Base-by-base conservation (phyloP, 2,329 filamentous ascomycete species). In the Botrytis deweyae region DNA sequence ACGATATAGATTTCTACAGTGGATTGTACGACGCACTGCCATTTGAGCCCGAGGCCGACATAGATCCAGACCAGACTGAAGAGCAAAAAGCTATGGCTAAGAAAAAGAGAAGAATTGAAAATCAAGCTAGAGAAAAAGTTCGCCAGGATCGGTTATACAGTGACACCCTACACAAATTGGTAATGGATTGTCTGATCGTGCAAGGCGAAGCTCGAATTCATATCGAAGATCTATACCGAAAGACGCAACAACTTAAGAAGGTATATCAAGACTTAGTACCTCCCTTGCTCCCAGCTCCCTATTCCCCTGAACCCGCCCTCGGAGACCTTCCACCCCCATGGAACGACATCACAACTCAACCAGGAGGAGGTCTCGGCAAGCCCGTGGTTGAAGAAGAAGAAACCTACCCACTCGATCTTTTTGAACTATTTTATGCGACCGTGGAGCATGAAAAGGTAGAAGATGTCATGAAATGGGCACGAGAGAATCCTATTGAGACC, bases 141-240 rank as follows among this genome's bases (percentile, higher is more conserved):
- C 66, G 66, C 8, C 6, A 16, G 3, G 4, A 29, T 0, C 49
- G 38, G 1, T 1, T 22, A 36, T 69, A 69, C 12, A 69, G 66
- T 18, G 66, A 58, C 2, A 2, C 10, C 1, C 18, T 69, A 22
- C 36, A 69, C 18, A 69, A 69, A 69, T 20, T 42, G n/a, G 49
- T 58, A 6, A 69, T 69, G 66, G 66, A 69, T 59, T 69, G 66
- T 33, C 40, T 69, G 22, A 69, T 69, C 38, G n/a, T 69, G 6
- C 66, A 69, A 59, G 25, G 38, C 36, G 66, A 69, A 38, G 38
- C 25, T 8, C 66, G 66, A 25, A 69, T 69, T 5, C 36, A 58
- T 25, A 18, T 69, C 18, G 18, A 69, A 9, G 49, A 69, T 16
- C 18, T 69, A 33, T 69, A 69, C n/a, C n/a, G 12, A 25, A 25